phyloP scores from a whole-genome alignment of 2,329 filamentous ascomycete genomes.

The Hypoxylon sp. region DNA sequence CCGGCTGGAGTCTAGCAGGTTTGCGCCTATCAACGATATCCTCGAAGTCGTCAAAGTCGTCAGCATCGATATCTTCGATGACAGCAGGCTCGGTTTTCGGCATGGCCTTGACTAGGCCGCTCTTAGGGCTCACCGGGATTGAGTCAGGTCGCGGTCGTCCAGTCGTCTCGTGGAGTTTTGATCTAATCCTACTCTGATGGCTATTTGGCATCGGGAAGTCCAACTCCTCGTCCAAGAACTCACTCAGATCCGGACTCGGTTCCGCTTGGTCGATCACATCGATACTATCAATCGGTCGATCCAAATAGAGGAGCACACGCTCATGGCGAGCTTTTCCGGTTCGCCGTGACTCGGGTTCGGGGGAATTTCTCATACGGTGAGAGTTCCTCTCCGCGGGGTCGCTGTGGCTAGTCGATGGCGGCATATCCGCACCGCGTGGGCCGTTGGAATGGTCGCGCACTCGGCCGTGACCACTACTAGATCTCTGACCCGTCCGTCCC shows the following conservation, averaged over 20 bases:
- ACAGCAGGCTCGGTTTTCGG: slow-evolving; percentile 23
- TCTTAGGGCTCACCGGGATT: slow-evolving; percentile 41
- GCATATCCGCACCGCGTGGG: slow-evolving; percentile 17
- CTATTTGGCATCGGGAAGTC: slow-evolving; percentile 45
- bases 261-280: slow-evolving; percentile 50
- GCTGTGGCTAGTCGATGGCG: slow-evolving; percentile 35
- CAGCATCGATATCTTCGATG: slow-evolving; percentile 45
- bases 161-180: slow-evolving; percentile 26
- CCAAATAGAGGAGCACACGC: slow-evolving; percentile 54
- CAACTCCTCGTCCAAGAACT: slow-evolving; percentile 56
- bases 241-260: slow-evolving; percentile 56
- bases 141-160: slow-evolving; percentile 44
- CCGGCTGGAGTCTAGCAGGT: slow-evolving; percentile 18
- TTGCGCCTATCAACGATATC: slow-evolving; percentile 30
- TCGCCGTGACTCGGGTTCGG: slow-evolving; percentile 33
- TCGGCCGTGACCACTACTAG: slow-evolving; percentile 21
- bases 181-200: slow-evolving; percentile 45
- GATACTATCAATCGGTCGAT: slow-evolving; percentile 50
- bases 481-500: slow-evolving; percentile 14
- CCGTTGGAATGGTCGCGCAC: slow-evolving; percentile 35
- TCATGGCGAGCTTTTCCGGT: slow-evolving; percentile 50
- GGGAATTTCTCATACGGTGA: slow-evolving; percentile 12
- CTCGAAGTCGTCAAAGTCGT: slow-evolving; percentile 45
- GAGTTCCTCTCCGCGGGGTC: slow-evolving; percentile 24
- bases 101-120: slow-evolving; percentile 18